A percentile compares a stretch with the other conserved stretches of the same genome.
Conservation (phyloP, 495 filamentous ascomycete species). For the Hamigera avellanea region DNA sequence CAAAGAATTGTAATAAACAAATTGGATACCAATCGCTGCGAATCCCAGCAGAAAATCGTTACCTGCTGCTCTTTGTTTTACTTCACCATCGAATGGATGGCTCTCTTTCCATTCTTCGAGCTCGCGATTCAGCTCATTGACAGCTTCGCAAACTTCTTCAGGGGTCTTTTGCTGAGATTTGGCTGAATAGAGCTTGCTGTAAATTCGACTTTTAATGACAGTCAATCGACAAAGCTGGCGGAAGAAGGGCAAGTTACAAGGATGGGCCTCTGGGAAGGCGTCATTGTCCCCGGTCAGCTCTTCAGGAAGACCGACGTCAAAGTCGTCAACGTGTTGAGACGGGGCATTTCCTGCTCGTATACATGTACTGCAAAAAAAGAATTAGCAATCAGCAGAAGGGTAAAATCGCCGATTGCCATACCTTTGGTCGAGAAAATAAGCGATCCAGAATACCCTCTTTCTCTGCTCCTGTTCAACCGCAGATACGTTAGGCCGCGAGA, state of each 20-base stretch:
- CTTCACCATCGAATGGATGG: conserved; percentile 62
- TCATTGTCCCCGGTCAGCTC: conserved; percentile 63
- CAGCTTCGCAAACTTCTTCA: conserved; percentile 73
- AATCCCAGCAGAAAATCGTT: conserved; percentile 75
- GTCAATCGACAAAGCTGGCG: conserved; percentile 78
- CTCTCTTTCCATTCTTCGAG: conserved; percentile 83
- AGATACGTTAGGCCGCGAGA: conserved; percentile 72
- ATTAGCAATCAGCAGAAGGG: background rate
- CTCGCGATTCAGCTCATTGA: conserved; percentile 77
- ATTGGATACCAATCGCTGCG: conserved; percentile 78
- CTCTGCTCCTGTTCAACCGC: conserved; percentile 80
- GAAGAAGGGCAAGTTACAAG: conserved; percentile 69
- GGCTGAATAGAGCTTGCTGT: conserved; percentile 76
- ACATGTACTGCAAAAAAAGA: conserved; percentile 45
- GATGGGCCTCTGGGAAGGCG: conserved; percentile 47
- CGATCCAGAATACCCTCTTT: conserved; percentile 95
- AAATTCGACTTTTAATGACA: conserved; percentile 83
- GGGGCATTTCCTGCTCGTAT: conserved; percentile 79
- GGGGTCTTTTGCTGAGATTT: conserved; percentile 76
- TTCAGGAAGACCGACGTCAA: conserved; percentile 84
- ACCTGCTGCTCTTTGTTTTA: conserved; percentile 73
- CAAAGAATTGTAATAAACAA: conserved; percentile 90
- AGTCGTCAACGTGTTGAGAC: conserved; percentile 88
- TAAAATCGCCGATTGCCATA: conserved; percentile 12
- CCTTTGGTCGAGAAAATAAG: conserved; percentile 90